Evolutionary conservation across 192 early-diverging fungal genomes (phyloP).

Genomic region (Backusella macrospora): DNA sequence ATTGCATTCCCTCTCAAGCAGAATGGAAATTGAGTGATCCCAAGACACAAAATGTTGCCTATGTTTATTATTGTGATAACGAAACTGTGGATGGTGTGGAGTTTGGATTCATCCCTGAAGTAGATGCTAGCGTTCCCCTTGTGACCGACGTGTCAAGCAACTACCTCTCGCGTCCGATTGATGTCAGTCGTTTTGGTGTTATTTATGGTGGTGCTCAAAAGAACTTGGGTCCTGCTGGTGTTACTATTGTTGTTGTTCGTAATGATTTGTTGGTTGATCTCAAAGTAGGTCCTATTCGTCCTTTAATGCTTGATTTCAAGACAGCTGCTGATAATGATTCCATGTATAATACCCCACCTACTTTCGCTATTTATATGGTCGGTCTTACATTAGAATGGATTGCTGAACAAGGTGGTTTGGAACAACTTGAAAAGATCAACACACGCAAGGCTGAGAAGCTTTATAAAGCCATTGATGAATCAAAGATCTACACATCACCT

Average conservation of each 20-base stretch:
- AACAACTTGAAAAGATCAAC: constrained; percentile 67
- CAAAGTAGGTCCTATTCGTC: constrained; percentile 49
- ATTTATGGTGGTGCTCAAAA: constrained; percentile 98
- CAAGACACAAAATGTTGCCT: constrained; percentile 65
- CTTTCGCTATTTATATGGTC: constrained; percentile 91
- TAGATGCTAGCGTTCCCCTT: constrained; percentile 67
- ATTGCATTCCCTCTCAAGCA: constrained; percentile 54
- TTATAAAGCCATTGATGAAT: constrained; percentile 69
- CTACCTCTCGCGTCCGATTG: constrained; percentile 76
- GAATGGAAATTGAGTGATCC: constrained; percentile 72
- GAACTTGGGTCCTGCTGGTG: constrained; percentile 91
- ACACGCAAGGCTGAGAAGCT: constrained; percentile 68
- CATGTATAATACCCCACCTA: constrained; percentile 97
- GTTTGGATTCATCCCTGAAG: constrained; percentile 59
- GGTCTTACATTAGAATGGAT: constrained; percentile 90
- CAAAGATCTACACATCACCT: constrained; percentile 70
- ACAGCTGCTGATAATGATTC: constrained; percentile 79
- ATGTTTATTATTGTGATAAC: constrained; percentile 96
- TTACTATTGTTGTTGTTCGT: constrained; percentile 90
- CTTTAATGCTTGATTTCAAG: constrained; percentile 88
- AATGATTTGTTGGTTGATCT: constrained; percentile 80
- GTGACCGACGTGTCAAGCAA: constrained; percentile 93
- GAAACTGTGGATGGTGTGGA: constrained; percentile 98
- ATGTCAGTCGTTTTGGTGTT: constrained; percentile 81
- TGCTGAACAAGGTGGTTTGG: constrained; percentile 67